These are phyloP conservation scores for Dissoconium aciculare DNA, from an alignment of 2,329 filamentous ascomycete species.

Conservation along the genomic window DNA sequence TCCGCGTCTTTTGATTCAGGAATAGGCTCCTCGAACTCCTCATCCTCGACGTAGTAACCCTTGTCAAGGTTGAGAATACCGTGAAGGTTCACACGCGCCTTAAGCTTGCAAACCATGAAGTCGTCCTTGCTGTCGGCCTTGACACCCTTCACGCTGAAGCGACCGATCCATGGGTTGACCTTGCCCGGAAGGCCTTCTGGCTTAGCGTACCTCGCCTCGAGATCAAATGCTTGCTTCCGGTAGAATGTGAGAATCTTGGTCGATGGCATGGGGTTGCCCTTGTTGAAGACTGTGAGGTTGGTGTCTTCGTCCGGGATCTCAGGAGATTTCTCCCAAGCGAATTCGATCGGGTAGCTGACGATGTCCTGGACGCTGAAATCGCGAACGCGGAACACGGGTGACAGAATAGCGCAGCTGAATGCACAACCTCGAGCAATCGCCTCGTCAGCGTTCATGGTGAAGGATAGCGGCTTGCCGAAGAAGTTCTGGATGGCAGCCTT, in stretches of 20 bases:
- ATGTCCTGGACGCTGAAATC: conserved; percentile 97
- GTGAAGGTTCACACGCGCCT: conserved; percentile 91
- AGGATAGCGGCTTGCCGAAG: conserved; percentile 86
- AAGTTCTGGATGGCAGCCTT: conserved; percentile 81
- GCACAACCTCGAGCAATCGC: conserved; percentile 89
- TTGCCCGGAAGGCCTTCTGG: conserved; percentile 78
- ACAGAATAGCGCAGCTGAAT: conserved; percentile 94
- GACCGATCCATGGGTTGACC: conserved; percentile 85
- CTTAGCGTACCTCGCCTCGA: conserved; percentile 86
- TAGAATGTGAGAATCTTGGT: conserved; percentile 99
- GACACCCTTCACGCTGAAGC: conserved; percentile 95
- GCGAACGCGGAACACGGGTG: conserved; percentile 92
- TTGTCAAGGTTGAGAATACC: conserved; percentile 92
- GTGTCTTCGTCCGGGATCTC: conserved; percentile 99
- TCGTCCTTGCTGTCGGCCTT: conserved; percentile 87
- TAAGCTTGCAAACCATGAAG: conserved; percentile 99
- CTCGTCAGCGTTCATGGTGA: conserved; percentile 96
- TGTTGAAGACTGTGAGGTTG: conserved; percentile 91
- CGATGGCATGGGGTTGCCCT: conserved; percentile 89
- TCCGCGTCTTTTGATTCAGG: conserved; percentile 48
- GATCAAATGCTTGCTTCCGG: conserved; percentile 90
- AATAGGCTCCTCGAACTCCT: conserved; percentile 89
- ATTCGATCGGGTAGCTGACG: conserved; percentile 95
- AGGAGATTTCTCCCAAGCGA: conserved; percentile 95
- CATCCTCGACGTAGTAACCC: conserved; percentile 95